Base-by-base conservation (phyloP, 208 protist genomes). In the Sergeia podlipaevii region DNA sequence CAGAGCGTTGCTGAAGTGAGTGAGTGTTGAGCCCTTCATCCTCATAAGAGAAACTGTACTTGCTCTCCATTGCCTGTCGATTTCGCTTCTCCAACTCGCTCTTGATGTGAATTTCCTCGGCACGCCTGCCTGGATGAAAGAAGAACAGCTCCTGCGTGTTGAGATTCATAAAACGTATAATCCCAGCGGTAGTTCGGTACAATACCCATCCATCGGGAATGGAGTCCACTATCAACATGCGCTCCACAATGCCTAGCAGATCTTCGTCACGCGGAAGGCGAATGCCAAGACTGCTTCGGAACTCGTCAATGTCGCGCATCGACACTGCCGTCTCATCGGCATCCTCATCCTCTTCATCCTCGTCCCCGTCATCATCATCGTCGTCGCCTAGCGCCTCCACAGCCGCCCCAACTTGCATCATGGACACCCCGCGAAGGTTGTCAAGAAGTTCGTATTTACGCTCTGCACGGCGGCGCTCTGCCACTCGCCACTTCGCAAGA, bases 131-230 rank as follows among this genome's bases (percentile, higher is more conserved):
- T 1, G 88, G 88, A 2, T 74, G 88, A 44, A 95, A 95, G 56
- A 92, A 92, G 50, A 67, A 80, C 44, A 95, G 80, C 60, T 95
- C 81, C 59, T 92, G 81, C 15, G 88, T 95, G 70, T 87, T 95
- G 60, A 91, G 57, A 62, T 92, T 89, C 68, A 91, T 79, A 57
- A 95, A 95, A 42, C 88, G 83, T 41, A 95, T 80, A 38, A 92
- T 74, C 18, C 88, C 88, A 4, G 81, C 72, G 24, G 79, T 80
- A n/a, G 81, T 92, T 48, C 88, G 88, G 56, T 89, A 95, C 43
- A 95, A 65, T 43, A 91, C 84, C 88, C 88, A 95, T 0, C 84
- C 88, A 32, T 92, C 82, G 0, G 88, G 88, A 37, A 95, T 81
- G n/a, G 69, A 44, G 45, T 95, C 88, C 8, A 82, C 77, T 41